Percentiles rank a stretch among this genome's conserved stretches.
Evolutionary conservation across 2,329 filamentous ascomycete genomes (phyloP).

Genomic region (Pseudopithomyces chartarum): DNA sequence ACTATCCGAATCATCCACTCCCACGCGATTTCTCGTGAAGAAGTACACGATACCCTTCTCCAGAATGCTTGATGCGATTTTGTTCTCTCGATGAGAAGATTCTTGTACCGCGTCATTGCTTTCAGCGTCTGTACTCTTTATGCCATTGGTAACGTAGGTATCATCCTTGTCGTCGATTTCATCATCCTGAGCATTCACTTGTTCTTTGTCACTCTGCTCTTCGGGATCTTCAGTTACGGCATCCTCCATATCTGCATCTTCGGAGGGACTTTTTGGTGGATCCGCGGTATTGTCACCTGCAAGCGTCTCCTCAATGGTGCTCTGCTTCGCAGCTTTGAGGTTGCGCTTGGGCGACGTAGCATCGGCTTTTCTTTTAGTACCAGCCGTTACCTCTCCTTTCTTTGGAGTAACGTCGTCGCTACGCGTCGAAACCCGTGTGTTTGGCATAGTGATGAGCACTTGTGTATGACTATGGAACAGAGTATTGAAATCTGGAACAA

Average conservation of each 20-base stretch:
- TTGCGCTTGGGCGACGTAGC: slow-evolving; percentile 48
- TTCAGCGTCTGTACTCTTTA: slow-evolving; percentile 20
- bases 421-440: slow-evolving; percentile 34
- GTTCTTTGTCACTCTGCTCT: slow-evolving; percentile 33
- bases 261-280: slow-evolving; percentile 16
- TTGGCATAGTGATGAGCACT: slow-evolving; percentile 23
- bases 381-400: slow-evolving; percentile 37
- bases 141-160: slow-evolving; percentile 6
- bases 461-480: background rate
- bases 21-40: slow-evolving; percentile 80
- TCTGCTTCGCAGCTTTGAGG: slow-evolving; percentile 53
- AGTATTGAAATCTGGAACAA: too few relatives aligned
- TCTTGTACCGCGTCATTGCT: slow-evolving; percentile 50
- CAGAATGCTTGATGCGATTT: slow-evolving; percentile 66
- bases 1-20: slow-evolving; percentile 69
- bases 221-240: slow-evolving; percentile 19
- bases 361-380: slow-evolving; percentile 49
- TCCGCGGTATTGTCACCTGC: slow-evolving; percentile 43
- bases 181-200: slow-evolving; percentile 30
- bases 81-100: slow-evolving; percentile 56
- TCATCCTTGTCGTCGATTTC: slow-evolving; percentile 16
- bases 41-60: slow-evolving; percentile 93
- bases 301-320: slow-evolving; percentile 59
- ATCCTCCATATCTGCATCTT: slow-evolving; percentile 34
- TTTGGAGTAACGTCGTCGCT: slow-evolving; percentile 28